phyloP scores from a whole-genome alignment of 2,329 filamentous ascomycete genomes.

The Akanthomyces uredinophilus region DNA sequence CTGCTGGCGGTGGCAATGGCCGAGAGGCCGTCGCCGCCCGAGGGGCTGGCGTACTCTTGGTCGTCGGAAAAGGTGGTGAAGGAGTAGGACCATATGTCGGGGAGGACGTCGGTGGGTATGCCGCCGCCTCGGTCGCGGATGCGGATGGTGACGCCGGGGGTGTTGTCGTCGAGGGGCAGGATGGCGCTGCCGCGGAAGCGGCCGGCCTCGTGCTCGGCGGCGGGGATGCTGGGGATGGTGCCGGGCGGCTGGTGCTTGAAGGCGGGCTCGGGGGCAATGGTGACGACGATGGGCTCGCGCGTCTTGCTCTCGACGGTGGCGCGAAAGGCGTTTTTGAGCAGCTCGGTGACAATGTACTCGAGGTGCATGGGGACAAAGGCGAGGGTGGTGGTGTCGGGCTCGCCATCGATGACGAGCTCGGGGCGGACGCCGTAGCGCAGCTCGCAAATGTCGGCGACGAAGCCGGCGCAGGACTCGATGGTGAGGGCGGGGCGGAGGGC shows the following conservation, averaged over 20 bases:
- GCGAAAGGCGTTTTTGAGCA: slow-evolving; percentile 94
- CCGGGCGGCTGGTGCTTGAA: slow-evolving; percentile 24
- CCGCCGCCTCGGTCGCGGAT: slow-evolving; percentile 95
- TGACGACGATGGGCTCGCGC: slow-evolving; percentile 80
- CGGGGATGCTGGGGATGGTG: slow-evolving; percentile 25
- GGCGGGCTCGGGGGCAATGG: slow-evolving; percentile 68
- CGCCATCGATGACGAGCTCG: slow-evolving; percentile 72
- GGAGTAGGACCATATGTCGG: slow-evolving; percentile 93
- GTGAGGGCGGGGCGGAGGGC: slow-evolving; percentile 75
- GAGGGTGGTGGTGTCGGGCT: slow-evolving; percentile 78
- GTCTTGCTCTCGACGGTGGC: slow-evolving; percentile 85
- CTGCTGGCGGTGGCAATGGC: slow-evolving; percentile 67
- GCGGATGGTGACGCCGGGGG: slow-evolving; percentile 86
- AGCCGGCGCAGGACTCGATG: slow-evolving; percentile 78
- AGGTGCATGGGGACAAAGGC: slow-evolving; percentile 93
- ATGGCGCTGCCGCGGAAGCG: slow-evolving; percentile 44
- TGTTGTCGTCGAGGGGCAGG: slow-evolving; percentile 55
- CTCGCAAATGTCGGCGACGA: slow-evolving; percentile 94
- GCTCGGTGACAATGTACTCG: slow-evolving; percentile 94
- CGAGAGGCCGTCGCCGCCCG: slow-evolving; percentile 55
- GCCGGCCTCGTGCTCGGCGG: slow-evolving; percentile 34
- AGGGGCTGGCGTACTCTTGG: slow-evolving; percentile 36
- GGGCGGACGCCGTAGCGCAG: slow-evolving; percentile 90
- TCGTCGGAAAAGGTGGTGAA: slow-evolving; percentile 87
- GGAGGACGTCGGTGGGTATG: slow-evolving; percentile 76